Percentiles rank a stretch among this genome's conserved stretches.
These are phyloP conservation scores for Coemansia guatemalensis DNA, from an alignment of 192 early-diverging fungal species.

Conservation along the genomic window DNA sequence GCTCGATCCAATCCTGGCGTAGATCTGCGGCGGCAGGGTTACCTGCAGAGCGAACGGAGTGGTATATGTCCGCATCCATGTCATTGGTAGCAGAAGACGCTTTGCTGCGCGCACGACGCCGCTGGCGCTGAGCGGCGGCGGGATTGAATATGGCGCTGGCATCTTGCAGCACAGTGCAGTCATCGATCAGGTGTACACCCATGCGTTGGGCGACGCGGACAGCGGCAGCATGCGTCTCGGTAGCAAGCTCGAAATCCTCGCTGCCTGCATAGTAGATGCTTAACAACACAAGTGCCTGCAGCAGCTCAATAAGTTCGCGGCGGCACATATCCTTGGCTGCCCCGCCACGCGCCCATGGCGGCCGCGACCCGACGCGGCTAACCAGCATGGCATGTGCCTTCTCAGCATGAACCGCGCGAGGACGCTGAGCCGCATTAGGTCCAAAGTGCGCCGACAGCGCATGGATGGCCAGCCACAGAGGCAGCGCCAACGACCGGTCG, in stretches of 20 bases:
- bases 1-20: conserved; percentile 38
- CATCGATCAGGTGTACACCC: conserved; percentile 47
- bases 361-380: conserved; percentile 30
- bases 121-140: conserved; percentile 24
- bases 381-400: conserved; percentile 45
- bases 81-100: background rate
- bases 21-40: conserved; percentile 24
- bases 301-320: conserved; percentile 39
- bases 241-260: conserved; percentile 40
- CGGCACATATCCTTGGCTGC: conserved; percentile 19
- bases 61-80: background rate
- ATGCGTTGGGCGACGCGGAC: conserved; percentile 43
- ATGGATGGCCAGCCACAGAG: conserved; percentile 53
- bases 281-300: conserved; percentile 42
- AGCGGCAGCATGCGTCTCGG: conserved; percentile 39
- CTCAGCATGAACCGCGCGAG: conserved; percentile 40
- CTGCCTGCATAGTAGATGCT: conserved; percentile 45
- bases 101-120: conserved; percentile 28
- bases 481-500: conserved; percentile 36
- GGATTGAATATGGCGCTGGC: conserved; percentile 39
- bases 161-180: conserved; percentile 27
- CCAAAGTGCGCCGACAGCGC: conserved; percentile 45
- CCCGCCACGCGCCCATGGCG: conserved; percentile 13
- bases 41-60: conserved; percentile 20
- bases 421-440: conserved; percentile 12